Evolutionary conservation across 2,329 filamentous ascomycete species (phyloP), one percentile per base, ranked within the genome.

Genomic region (Beauveria caledonica): DNA sequence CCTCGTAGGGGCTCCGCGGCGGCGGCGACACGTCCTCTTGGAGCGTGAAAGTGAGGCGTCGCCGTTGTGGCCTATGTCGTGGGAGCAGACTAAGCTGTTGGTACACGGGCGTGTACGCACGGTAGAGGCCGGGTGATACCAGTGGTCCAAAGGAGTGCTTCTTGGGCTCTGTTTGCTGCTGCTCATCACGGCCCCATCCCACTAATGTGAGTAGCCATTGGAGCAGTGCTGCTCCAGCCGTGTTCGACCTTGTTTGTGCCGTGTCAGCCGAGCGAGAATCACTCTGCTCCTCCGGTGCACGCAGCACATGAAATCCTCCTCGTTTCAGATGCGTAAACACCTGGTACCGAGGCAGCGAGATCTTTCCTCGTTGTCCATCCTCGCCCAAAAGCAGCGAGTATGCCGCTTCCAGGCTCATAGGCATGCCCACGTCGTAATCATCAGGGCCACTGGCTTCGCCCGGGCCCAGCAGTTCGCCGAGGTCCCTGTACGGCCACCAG

Each of bases 311-410:
- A 75, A 96, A 97, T 19, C 94, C 93, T 40, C 84, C 78, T 55
- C 94, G 83, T 71, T 88, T 94, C 67, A 99, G 77, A 58, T 92
- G 87, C 1, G 91, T 83, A 71, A 92, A 99, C 29, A 97, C 93
- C 54, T 89, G 89, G 67, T 91, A 97, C 68, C 90, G 86, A 66
- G 95, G 90, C 62, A 97, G 77, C 10, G 80, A 79, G 33, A 85
- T 75, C 71, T 83, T 86, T 40, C 85, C 84, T 46, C 74, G 72
- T 63, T 85, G 81, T 5, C 77, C 81, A 52, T 90, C 87, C 25
- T 83, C 77, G 1, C 91, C 91, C 64, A 96, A 82, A 58, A 96
- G 86, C 23, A 91, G 82, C 5, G 92, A 84, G 76, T 97, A 97
- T 0, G 92, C 92, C 6, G 89, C 92, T 72, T 97, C 90, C 44